A percentile compares a stretch with the other conserved stretches of the same genome.
Evolutionary conservation across 1,284 basidiomycete genomes (phyloP).

Genomic region (Psilocybe mexicana): DNA sequence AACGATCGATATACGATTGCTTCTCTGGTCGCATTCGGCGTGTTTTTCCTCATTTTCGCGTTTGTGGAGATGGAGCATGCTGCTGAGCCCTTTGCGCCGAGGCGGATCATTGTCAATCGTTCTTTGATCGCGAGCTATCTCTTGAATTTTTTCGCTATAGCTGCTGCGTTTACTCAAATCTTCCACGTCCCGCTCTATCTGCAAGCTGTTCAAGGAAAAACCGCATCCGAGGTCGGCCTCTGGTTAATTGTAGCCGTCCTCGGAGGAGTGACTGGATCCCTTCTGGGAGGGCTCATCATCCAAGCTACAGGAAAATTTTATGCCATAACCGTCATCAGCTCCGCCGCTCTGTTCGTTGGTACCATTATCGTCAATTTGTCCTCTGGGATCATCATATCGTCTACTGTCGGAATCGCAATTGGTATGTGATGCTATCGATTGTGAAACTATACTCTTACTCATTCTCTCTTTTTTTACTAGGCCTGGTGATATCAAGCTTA

Average conservation of each 20-base stretch:
- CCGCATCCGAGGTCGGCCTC: conserved; percentile 49
- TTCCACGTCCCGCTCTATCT: conserved; percentile 59
- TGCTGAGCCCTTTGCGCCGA: conserved; percentile 59
- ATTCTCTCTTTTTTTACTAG: conserved; percentile 25
- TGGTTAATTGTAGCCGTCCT: conserved; percentile 51
- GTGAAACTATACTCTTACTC: not conserved
- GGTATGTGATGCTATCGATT: conserved; percentile 33
- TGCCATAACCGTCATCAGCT: conserved; percentile 46
- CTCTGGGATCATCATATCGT: conserved; percentile 39
- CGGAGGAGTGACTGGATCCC: conserved; percentile 48
- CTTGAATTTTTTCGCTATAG: conserved; percentile 59
- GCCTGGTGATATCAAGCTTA: conserved; percentile 41
- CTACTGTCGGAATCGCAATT: conserved; percentile 38
- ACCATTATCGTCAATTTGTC: conserved; percentile 38
- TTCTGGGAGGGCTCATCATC: conserved; percentile 53
- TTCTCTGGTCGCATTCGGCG: conserved; percentile 32
- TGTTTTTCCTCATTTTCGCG: conserved; percentile 35
- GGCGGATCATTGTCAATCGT: conserved; percentile 49
- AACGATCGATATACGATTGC: conserved; percentile 37
- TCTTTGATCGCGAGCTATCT: conserved; percentile 54
- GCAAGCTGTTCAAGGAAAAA: conserved; percentile 52
- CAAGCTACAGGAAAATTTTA: conserved; percentile 62
- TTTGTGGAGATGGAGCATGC: conserved; percentile 48
- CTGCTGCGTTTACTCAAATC: conserved; percentile 43
- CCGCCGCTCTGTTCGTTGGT: conserved; percentile 40